Conservation (phyloP, 441 rosid species). For the Erodium chrysanthum region DNA sequence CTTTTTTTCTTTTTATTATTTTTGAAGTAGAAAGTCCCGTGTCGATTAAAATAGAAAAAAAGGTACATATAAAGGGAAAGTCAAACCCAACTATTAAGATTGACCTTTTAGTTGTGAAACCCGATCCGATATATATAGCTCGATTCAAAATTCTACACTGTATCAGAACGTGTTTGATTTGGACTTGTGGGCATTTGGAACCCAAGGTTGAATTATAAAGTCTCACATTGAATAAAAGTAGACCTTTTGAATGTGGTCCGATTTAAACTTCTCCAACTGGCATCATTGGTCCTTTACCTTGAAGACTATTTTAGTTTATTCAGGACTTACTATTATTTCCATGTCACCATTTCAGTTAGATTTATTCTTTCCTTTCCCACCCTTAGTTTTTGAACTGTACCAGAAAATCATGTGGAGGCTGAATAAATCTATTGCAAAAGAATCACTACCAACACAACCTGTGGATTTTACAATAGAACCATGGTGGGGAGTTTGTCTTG, state of each 20-base stretch:
- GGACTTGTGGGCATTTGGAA: not conserved
- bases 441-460: slow-evolving; percentile 77
- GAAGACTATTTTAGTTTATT: not conserved
- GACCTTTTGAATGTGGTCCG: not conserved
- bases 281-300: slow-evolving; percentile 4
- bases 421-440: slow-evolving; percentile 95
- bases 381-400: slow-evolving; percentile 37
- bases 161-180: not conserved
- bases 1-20: too few relatives aligned
- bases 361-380: slow-evolving; percentile 27
- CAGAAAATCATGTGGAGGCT: slow-evolving; percentile 99
- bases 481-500: slow-evolving; percentile 99
- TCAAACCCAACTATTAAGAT: too few relatives aligned
- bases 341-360: slow-evolving; percentile 14
- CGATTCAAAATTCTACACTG: not conserved
- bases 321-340: slow-evolving; percentile 10
- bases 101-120: not conserved
- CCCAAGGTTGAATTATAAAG: too few relatives aligned
- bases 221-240: too few relatives aligned
- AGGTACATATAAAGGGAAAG: too few relatives aligned
- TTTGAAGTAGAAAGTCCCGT: not conserved
- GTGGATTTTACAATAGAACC: slow-evolving; percentile 83
- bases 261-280: slow-evolving; percentile 5
- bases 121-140: not conserved
- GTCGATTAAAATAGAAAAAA: not conserved